Conservation (phyloP, 306 rosid species). For the Benincasa hispida region DNA sequence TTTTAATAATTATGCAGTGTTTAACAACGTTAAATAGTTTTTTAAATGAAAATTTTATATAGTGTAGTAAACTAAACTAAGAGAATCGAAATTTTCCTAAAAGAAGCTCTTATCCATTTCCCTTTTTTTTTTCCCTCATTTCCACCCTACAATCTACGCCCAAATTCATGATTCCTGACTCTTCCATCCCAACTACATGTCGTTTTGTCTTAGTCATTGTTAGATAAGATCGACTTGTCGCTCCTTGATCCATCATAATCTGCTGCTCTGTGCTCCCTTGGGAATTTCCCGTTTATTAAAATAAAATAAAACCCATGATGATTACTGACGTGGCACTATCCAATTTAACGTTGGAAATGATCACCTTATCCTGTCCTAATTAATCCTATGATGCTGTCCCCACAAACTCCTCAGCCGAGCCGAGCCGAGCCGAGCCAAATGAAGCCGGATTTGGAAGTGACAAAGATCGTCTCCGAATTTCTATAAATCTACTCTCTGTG, state of each 20-base stretch:
- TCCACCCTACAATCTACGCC: background rate
- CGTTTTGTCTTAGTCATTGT: background rate
- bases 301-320: background rate
- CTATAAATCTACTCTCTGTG: background rate
- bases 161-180: background rate
- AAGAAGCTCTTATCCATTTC: background rate
- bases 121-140: background rate
- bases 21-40: too few relatives aligned
- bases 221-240: background rate
- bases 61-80: too few relatives aligned
- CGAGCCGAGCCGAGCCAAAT: background rate
- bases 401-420: background rate
- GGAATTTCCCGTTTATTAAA: background rate
- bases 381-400: background rate
- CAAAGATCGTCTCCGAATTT: constrained; percentile 10
- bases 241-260: background rate
- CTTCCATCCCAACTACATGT: background rate
- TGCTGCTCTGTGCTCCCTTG: background rate
- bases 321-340: background rate
- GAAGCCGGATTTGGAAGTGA: background rate
- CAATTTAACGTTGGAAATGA: background rate
- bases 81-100: too few relatives aligned
- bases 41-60: too few relatives aligned
- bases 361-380: background rate
- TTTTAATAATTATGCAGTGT: too few relatives aligned